Base-by-base conservation (phyloP, 345 rosid species). In the Diplotaxis tenuifolia region DNA sequence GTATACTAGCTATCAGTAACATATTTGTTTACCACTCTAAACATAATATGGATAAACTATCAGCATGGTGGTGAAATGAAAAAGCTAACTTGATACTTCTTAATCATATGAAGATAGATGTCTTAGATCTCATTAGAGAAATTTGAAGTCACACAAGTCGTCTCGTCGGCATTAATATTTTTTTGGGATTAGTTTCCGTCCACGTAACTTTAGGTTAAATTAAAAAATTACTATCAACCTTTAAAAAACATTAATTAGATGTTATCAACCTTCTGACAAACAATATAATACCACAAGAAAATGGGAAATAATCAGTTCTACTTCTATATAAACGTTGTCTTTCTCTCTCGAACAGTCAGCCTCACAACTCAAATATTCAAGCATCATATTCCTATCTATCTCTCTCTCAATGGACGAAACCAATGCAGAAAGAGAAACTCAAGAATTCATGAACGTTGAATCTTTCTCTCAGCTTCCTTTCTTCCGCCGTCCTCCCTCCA, bases 391-490 rank as follows among this genome's bases (percentile, higher is more conserved):
- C 36, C 58, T 54, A 0, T 54, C 28, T 53, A 20, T 32, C 45
- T 34, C 38, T 47, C 9, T 63, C 50, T 75, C 79, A 45, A 76
- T 76, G 80, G 79, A 55, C 31, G 79, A 75, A 23, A 16, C 52
- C 27, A 40, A 7, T 20, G 28, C 64, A 68, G 59, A 34, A 47
- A 36, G 63, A 49, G 80, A 82, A 59, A 80, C 80, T 23, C 81
- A 79, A 52, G 86, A 83, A 74, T 85, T 87, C 82, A 87, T 87
- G 89, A 65, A 85, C 82, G 91, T 87, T 0, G 82, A 85, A 68
- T 85, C 89, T 22, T 85, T 87, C 82, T 84, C 91, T 49, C 87
- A 87, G 53, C 91, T 87, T 55, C 91, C 91, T 14, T 85, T 90
- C 75, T 84, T 83, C 64, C 90, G 91, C 47, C 91, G 89, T 7